Conservation (phyloP, 164 flowering plant species). For the grape (Vitis vinifera) region ASM3070453v1 NC_081820.1:20907001-20907500, state of each 20-base stretch:
- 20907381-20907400: constrained; percentile 73
- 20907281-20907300: too few species aligned
- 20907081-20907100: constrained; percentile 9
- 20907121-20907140: too few species aligned
- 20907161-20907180: too few species aligned
- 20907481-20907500: constrained; percentile 58
- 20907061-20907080: constrained; percentile 72
- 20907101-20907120: not conserved
- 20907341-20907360: constrained; percentile 50
- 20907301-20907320: too few species aligned
- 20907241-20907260: not conserved
- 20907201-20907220: too few species aligned
- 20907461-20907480: constrained; percentile 79
- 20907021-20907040: constrained; percentile 67
- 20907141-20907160: too few species aligned
- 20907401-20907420: constrained; percentile 77
- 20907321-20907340: too few species aligned
- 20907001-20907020: constrained; percentile 57
- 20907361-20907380: constrained; percentile 89
- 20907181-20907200: too few species aligned
- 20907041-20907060: constrained; percentile 79
- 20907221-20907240: not conserved
- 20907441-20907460: constrained; percentile 77
- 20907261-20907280: not conserved
- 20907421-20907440: constrained; percentile 87